These are phyloP conservation scores for Volvox africanus DNA, from an alignment of 139 green algal species.

Conservation along the genomic window DNA sequence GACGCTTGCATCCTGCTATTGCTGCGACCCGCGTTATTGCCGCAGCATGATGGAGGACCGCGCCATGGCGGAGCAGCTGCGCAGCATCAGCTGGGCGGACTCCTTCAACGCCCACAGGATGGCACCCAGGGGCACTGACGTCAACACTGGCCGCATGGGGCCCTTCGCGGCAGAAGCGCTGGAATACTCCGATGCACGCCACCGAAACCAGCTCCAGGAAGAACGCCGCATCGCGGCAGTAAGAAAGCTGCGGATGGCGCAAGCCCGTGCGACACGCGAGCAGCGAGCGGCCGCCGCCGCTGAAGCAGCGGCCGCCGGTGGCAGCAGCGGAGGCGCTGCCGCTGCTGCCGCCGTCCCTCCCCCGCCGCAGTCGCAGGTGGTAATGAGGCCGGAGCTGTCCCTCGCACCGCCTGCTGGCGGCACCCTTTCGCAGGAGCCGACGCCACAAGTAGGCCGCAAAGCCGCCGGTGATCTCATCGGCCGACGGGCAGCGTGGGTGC, in stretches of 20 bases:
- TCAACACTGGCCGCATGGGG: neutral
- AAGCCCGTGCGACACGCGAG: neutral
- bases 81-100: conserved; percentile 30
- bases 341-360: neutral
- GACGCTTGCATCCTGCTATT: too few relatives aligned
- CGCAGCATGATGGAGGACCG: conserved; percentile 56
- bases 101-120: conserved; percentile 26
- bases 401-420: too few relatives aligned
- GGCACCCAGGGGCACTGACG: conserved; percentile 20
- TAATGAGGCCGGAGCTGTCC: neutral
- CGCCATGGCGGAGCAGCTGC: conserved; percentile 55
- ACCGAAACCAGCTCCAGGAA: neutral
- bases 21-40: too few relatives aligned
- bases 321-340: neutral
- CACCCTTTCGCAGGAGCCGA: neutral
- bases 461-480: conserved; percentile 11
- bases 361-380: neutral
- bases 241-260: neutral
- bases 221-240: neutral
- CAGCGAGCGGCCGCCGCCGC: neutral
- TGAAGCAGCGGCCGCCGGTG: neutral
- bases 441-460: neutral
- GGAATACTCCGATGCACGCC: neutral
- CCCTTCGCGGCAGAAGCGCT: conserved; percentile 24
- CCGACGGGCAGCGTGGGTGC: conserved; percentile 19